A percentile compares a stretch with the other conserved stretches of the same genome.
Evolutionary conservation across 2,329 filamentous ascomycete genomes (phyloP).

Genomic region (Colletotrichum costaricense): DNA sequence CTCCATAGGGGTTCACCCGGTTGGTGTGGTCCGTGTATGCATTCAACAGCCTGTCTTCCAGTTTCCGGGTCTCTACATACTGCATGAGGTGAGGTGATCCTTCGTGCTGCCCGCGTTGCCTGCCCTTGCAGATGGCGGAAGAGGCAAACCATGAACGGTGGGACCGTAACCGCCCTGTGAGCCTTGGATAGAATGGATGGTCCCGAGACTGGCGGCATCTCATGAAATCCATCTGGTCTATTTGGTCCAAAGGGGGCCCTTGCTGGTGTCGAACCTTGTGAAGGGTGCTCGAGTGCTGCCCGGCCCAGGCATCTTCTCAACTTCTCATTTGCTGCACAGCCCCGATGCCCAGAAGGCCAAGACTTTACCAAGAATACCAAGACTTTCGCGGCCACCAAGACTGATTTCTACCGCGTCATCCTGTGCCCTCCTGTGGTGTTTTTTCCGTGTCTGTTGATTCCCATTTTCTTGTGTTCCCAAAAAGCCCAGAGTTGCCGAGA

Average conservation of each 20-base stretch:
- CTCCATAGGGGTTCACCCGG: not conserved
- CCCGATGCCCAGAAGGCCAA: constrained; percentile 38
- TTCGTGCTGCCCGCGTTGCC: not conserved
- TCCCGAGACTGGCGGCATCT: not conserved
- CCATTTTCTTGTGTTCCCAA: not conserved
- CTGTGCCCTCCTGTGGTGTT: not conserved
- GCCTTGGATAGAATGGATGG: not conserved
- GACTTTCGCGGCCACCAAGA: constrained; percentile 35
- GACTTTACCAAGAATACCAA: constrained; percentile 37
- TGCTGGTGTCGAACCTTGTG: constrained; percentile 3
- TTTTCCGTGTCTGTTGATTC: constrained; percentile 7
- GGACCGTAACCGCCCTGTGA: not conserved
- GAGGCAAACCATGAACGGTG: not conserved
- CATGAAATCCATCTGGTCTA: not conserved
- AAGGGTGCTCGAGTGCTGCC: not conserved
- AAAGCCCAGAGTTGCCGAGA: not conserved
- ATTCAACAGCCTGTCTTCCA: not conserved
- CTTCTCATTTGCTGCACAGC: constrained; percentile 37
- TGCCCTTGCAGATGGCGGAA: not conserved
- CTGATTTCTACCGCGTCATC: constrained; percentile 36
- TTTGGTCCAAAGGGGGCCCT: not conserved
- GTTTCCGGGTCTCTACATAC: not conserved
- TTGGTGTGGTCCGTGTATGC: not conserved
- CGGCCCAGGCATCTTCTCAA: constrained; percentile 17
- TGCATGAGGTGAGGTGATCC: not conserved